These are phyloP conservation scores for Drosera spatulata DNA, from an alignment of 179 eudicot species.

Conservation along the genomic window DNA sequence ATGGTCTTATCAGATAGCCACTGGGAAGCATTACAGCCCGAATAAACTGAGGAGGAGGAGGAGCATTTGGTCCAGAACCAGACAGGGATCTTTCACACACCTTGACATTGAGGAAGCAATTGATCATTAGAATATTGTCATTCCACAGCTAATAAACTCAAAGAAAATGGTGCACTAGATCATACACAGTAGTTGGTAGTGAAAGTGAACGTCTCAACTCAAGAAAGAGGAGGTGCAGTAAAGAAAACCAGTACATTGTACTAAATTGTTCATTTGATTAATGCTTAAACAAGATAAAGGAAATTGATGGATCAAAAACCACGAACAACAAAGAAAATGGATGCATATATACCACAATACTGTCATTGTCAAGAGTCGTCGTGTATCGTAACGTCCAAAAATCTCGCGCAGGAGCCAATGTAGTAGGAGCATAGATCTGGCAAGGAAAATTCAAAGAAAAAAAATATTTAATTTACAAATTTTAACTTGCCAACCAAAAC, in stretches of 20 bases:
- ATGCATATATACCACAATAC: constrained; percentile 64
- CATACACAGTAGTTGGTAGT: no score
- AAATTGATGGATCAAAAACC: neutral
- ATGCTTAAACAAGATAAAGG: neutral
- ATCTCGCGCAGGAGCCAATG: constrained; percentile 33
- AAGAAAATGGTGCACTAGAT: no score
- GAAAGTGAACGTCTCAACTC: no score
- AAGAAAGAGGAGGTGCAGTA: no score
- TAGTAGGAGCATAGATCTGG: constrained; percentile 73
- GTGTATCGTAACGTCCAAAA: constrained; percentile 96
- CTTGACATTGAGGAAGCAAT: constrained; percentile 19
- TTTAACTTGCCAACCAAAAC: neutral
- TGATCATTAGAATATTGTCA: no score
- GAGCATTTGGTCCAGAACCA: constrained; percentile 72
- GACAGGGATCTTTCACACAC: constrained; percentile 96
- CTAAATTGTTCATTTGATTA: no score
- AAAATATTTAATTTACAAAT: neutral
- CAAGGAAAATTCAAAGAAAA: constrained; percentile 4
- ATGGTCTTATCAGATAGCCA: constrained; percentile 90
- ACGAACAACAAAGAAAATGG: neutral
- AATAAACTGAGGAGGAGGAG: constrained; percentile 62
- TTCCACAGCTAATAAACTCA: no score
- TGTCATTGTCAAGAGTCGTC: constrained; percentile 76
- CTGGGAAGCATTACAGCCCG: constrained; percentile 96
- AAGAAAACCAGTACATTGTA: no score